phyloP scores from a whole-genome alignment of 768 basidiomycete genomes.

The Boletus edulis region DNA sequence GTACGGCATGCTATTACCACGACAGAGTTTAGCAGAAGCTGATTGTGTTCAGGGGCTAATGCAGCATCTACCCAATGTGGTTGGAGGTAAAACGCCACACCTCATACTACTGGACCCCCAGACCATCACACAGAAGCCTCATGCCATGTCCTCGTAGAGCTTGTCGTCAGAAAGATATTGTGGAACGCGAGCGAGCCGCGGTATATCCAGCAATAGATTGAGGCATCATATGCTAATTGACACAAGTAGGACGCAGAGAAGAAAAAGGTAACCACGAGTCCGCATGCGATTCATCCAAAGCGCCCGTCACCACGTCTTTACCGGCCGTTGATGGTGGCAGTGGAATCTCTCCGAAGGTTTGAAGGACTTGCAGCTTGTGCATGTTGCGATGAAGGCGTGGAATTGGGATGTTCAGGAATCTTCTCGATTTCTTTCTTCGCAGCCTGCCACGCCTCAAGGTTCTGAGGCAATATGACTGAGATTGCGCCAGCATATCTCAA shows the following conservation, averaged over 20 bases:
- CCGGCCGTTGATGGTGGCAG: conserved; percentile 67
- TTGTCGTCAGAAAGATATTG: conserved; percentile 9
- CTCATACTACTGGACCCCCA: background rate
- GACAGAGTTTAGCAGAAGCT: conserved; percentile 2
- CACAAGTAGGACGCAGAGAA: conserved; percentile 9
- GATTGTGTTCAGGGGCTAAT: conserved; percentile 11
- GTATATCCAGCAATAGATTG: conserved; percentile 25
- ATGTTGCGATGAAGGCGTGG: conserved; percentile 42
- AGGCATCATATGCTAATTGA: conserved; percentile 12
- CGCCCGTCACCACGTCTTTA: conserved; percentile 26
- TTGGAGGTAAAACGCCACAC: background rate
- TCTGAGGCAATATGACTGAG: conserved; percentile 48
- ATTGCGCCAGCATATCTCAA: conserved; percentile 4
- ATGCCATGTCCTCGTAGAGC: conserved; percentile 5
- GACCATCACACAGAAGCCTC: conserved; percentile 3
- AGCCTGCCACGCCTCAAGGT: conserved; percentile 96
- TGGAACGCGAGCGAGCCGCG: conserved; percentile 10
- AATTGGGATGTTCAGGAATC: conserved; percentile 90
- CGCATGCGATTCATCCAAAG: conserved; percentile 7
- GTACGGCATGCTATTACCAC: background rate
- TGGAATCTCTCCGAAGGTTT: conserved; percentile 59
- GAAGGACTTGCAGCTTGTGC: conserved; percentile 35
- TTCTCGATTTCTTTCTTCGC: conserved; percentile 88
- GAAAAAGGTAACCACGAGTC: conserved; percentile 9
- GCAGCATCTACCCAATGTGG: background rate